phyloP scores from a whole-genome alignment of 2,329 filamentous ascomycete genomes.

The Onygenales sp. region DNA sequence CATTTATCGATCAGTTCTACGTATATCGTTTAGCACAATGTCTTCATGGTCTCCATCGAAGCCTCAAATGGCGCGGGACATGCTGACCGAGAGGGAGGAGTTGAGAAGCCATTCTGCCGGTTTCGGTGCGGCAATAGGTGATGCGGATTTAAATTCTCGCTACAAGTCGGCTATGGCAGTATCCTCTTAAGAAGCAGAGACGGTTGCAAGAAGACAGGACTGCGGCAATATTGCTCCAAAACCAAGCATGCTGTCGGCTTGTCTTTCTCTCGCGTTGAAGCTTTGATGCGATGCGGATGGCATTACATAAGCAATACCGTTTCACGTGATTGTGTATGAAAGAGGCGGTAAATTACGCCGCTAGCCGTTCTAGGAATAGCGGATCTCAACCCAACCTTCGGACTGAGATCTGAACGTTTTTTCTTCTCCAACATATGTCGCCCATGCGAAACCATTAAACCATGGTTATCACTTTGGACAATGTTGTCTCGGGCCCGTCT shows the following conservation, averaged over 20 bases:
- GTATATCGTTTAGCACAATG: not conserved
- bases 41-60: conserved; percentile 4
- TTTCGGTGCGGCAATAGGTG: no score
- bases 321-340: not conserved
- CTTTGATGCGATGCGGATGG: no score
- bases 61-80: conserved; percentile 3
- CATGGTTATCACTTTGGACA: not conserved
- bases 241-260: no score
- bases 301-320: no score
- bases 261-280: no score
- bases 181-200: no score
- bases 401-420: not conserved
- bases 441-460: not conserved
- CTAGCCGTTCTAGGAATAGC: not conserved
- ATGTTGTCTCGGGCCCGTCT: conserved; percentile 1
- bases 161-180: not conserved
- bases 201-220: no score
- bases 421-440: not conserved
- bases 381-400: not conserved
- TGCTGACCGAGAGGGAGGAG: conserved; percentile 59
- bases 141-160: not conserved
- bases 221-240: no score
- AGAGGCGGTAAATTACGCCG: not conserved
- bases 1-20: conserved; percentile 97
- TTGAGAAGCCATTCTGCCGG: conserved; percentile 55